These are phyloP conservation scores for Tubosaeta sp. DNA, from an alignment of 768 basidiomycete species.

Conservation along the genomic window DNA sequence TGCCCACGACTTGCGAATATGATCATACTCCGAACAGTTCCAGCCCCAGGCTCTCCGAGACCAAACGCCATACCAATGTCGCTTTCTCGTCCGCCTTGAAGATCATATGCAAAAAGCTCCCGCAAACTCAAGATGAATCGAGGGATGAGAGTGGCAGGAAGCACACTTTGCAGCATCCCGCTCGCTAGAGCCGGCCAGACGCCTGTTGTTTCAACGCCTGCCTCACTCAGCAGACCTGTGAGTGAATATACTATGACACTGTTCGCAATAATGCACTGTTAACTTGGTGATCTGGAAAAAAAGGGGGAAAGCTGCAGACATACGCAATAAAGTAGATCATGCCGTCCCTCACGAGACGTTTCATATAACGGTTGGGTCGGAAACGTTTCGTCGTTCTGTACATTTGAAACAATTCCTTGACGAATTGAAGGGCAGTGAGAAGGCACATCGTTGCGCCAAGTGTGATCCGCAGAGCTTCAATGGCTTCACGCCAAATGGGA, in stretches of 20 bases:
- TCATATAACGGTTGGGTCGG: neutral
- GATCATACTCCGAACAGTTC: neutral
- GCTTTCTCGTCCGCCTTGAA: neutral
- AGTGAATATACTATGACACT: neutral
- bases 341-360: neutral
- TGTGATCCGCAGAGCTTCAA: neutral
- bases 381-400: neutral
- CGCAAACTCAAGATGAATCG: neutral
- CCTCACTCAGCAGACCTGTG: neutral
- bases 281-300: neutral
- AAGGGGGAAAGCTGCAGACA: neutral
- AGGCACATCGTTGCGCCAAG: neutral
- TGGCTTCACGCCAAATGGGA: too few relatives aligned
- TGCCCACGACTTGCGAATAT: neutral
- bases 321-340: neutral
- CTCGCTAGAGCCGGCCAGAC: neutral
- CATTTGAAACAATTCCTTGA: neutral
- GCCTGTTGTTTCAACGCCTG: neutral
- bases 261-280: neutral
- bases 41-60: neutral
- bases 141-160: neutral
- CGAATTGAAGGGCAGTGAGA: neutral
- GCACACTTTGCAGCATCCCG: neutral
- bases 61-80: neutral
- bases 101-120: neutral